Evolutionary conservation across 1,284 basidiomycete genomes (phyloP), one percentile per base, ranked within the genome.

Genomic region (Rhodotorula glutinis): DNA sequence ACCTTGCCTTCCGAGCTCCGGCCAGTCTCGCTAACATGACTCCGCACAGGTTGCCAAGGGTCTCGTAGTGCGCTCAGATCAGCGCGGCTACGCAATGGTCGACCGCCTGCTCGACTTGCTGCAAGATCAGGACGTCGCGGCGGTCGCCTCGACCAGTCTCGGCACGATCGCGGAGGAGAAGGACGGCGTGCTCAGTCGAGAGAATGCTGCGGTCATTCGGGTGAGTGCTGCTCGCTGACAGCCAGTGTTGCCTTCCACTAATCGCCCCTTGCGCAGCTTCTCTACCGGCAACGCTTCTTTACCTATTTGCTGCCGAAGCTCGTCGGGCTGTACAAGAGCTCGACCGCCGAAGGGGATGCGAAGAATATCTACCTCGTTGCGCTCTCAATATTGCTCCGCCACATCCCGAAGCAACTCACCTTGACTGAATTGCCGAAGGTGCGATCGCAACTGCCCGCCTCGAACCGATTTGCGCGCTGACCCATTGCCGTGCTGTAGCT

Each of bases 201-300:
- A 82, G 57, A 89, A 93, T 75, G 83, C 88, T 78, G 85, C 89
- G 3, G 83, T 88, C 10, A 81, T 91, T 46, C 88, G 86, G 82
- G 93, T 91, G 65, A 59, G 81, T 71, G 29, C 25, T 21, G 17
- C 25, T 33, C 17, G 1, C 23, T 44, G 43, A 44, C 10, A n/a
- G 33, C 16, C 25, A 13, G 13, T 2, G 23, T 5, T 30, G 5
- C 10, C 27, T 38, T 40, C 53, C 60, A 43, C 64, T 17, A 23
- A 13, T 9, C 38, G 21, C 11, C 27, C 14, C 25, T 25, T 0
- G 8, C 27, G 30, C 65, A 95, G 92, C 83, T 92, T 47, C 81
- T 96, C 25, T 87, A 90, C 79, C 86, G 87, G 43, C 95, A 98
- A 78, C 90, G 88, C 78, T 88, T 90, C 73, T 88, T 91, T 75